A percentile compares a stretch with the other conserved stretches of the same genome.
Conservation (phyloP, 2,329 filamentous ascomycete species). For the Penicillium sp. region DNA sequence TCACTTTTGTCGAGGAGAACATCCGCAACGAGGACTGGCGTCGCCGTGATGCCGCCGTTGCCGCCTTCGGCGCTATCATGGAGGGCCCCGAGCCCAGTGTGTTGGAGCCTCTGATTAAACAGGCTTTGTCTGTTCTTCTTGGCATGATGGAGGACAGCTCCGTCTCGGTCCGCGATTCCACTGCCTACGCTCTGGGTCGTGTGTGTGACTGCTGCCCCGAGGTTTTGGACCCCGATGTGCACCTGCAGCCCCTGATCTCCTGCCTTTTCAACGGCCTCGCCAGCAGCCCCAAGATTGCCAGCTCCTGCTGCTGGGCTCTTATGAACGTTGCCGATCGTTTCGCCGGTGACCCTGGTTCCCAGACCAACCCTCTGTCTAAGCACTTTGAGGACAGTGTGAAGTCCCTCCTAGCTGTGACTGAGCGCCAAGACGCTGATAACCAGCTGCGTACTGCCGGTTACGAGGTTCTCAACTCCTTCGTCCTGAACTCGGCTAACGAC, state of each 20-base stretch:
- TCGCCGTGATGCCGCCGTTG: conserved; percentile 88
- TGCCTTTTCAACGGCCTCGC: conserved; percentile 85
- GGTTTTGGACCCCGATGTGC: conserved; percentile 76
- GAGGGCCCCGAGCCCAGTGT: conserved; percentile 92
- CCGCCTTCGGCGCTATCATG: conserved; percentile 97
- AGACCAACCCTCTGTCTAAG: conserved; percentile 75
- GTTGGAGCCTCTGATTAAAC: conserved; percentile 89
- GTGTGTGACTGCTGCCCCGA: conserved; percentile 92
- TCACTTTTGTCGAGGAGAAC: conserved; percentile 87
- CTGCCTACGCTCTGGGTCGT: conserved; percentile 89
- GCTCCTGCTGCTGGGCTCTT: conserved; percentile 96
- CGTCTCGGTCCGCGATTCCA: conserved; percentile 89
- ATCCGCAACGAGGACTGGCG: conserved; percentile 91
- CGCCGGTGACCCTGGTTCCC: conserved; percentile 73
- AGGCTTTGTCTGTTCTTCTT: conserved; percentile 86
- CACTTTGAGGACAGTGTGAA: conserved; percentile 91
- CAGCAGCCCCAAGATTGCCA: conserved; percentile 92
- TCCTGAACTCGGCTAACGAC: conserved; percentile 82
- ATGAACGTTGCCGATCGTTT: conserved; percentile 98
- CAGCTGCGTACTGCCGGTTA: conserved; percentile 92
- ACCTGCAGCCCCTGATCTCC: conserved; percentile 78
- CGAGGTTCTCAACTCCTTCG: conserved; percentile 92
- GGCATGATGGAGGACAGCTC: conserved; percentile 86
- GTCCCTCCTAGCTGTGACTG: conserved; percentile 78
- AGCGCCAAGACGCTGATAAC: conserved; percentile 74